Base-by-base conservation (phyloP, 73 alveolate species). In the Paramecium sexaurelia region DNA sequence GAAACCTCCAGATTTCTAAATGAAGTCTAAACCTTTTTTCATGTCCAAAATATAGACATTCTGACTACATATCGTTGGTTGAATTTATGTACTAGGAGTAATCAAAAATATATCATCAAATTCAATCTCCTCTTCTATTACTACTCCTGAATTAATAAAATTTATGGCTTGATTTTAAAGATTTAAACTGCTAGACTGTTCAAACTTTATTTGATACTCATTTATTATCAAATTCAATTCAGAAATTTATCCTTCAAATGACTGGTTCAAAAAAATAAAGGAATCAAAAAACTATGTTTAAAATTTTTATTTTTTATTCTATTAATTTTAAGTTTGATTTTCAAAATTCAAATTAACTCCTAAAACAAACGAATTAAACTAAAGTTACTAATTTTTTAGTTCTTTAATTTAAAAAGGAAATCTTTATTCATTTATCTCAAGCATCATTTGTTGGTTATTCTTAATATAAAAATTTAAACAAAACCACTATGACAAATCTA, bases 11-110 rank as follows among this genome's bases (percentile, higher is more conserved):
- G 39, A 32, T 29, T 61, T 29, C 11, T 61, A 13, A 22, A 61
- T 61, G 83, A 22, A 61, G 26, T 61, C 83, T 6, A 61, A 20
- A 4, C 83, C 83, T 29, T 26, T 29, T 61, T 61, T 61, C 47
- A 61, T 61, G n/a, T 61, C 83, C 43, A 61, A 61, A 61, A 61
- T 32, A 61, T 61, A 61, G 26, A 61, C 83, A 61, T 61, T 61
- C 3, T 61, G 8, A 61, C 83, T 29, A 20, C 83, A 61, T 19
- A 61, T 61, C 2, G 7, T 11, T 10, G 83, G 83, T 61, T 61
- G 43, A 17, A 51, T 51, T 13, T 61, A 6, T 10, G 45, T 61
- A 61, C 83, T 26, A 61, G 39, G 39, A 24, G 83, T 61, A 0
- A 61, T 61, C 19, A 61, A 61, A 32, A 61, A 61, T 0, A 61